Conservation (phyloP, 805 yeast species). For the Candida succiphila region DNA sequence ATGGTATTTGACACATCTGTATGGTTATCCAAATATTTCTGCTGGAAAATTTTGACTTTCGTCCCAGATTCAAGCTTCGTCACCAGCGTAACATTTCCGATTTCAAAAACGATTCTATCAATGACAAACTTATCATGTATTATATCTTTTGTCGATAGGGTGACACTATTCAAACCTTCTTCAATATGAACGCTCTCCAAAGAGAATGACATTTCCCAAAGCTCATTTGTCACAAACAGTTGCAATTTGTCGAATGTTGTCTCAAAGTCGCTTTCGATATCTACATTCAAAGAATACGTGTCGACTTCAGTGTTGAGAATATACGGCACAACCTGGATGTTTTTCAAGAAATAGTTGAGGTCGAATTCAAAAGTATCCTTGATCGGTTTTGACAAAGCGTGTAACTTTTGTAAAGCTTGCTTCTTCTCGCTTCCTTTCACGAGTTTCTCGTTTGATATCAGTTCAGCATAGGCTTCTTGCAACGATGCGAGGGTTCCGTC, state of each 20-base stretch:
- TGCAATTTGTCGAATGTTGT: not conserved
- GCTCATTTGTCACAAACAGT: constrained; percentile 6
- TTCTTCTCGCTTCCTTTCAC: not conserved
- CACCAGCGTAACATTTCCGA: constrained; percentile 14
- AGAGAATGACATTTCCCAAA: constrained; percentile 4
- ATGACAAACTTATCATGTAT: constrained; percentile 12
- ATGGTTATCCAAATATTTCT: not conserved
- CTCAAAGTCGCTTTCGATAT: constrained; percentile 1
- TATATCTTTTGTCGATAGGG: constrained; percentile 8
- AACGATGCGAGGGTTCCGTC: constrained; percentile 15
- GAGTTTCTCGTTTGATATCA: constrained; percentile 20
- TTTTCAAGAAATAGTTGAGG: not conserved
- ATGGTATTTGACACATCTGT: constrained; percentile 11
- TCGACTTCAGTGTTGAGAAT: constrained; percentile 26
- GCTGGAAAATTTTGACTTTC: not conserved
- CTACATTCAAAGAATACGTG: constrained; percentile 26
- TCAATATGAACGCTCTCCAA: constrained; percentile 6
- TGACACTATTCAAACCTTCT: constrained; percentile 4
- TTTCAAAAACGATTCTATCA: constrained; percentile 7
- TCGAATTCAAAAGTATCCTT: not conserved
- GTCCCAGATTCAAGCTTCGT: constrained; percentile 5
- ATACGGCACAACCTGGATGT: constrained; percentile 22
- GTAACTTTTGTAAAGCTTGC: constrained; percentile 12
- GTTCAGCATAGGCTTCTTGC: constrained; percentile 29
- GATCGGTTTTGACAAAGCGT: not conserved